Conservation (phyloP, 2,329 filamentous ascomycete genomes). For the Clonostachys byssicola region DNA sequence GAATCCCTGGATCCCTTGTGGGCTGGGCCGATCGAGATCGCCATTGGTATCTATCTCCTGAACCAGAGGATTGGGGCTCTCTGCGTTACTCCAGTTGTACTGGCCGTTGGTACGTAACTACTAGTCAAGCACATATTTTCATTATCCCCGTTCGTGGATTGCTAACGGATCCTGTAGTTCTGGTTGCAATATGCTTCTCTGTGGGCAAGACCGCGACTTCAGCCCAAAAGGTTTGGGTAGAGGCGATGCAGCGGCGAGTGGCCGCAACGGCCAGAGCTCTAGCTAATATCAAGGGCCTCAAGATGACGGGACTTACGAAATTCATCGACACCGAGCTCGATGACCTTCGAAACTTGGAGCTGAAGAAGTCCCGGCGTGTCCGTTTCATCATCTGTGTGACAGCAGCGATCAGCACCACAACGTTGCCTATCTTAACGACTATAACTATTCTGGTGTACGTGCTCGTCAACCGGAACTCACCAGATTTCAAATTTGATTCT, state of each 20-base stretch:
- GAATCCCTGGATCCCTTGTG: conserved; percentile 29
- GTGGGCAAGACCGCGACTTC: background rate
- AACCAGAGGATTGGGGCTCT: conserved; percentile 39
- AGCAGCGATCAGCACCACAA: conserved; percentile 9
- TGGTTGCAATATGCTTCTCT: background rate
- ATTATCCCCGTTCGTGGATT: too few species aligned
- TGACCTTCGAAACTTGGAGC: conserved; percentile 9
- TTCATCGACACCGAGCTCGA: conserved; percentile 11
- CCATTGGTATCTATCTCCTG: conserved; percentile 39
- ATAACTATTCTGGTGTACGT: background rate
- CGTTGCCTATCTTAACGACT: conserved; percentile 3
- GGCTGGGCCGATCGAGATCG: conserved; percentile 27
- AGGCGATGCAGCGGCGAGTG: conserved; percentile 23
- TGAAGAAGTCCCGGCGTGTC: conserved; percentile 7
- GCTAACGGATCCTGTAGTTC: background rate
- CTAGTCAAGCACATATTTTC: too few species aligned
- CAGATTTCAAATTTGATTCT: background rate
- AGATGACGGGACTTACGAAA: conserved; percentile 19
- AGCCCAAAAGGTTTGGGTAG: conserved; percentile 22
- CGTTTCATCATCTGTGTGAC: conserved; percentile 4
- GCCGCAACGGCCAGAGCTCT: conserved; percentile 20
- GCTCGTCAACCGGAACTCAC: background rate
- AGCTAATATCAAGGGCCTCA: conserved; percentile 23
- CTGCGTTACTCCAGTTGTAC: conserved; percentile 38
- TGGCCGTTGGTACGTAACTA: too few species aligned